Evolutionary conservation across 2,329 filamentous ascomycete species (phyloP).

Genomic region (Pyrenophora graminea): DNA sequence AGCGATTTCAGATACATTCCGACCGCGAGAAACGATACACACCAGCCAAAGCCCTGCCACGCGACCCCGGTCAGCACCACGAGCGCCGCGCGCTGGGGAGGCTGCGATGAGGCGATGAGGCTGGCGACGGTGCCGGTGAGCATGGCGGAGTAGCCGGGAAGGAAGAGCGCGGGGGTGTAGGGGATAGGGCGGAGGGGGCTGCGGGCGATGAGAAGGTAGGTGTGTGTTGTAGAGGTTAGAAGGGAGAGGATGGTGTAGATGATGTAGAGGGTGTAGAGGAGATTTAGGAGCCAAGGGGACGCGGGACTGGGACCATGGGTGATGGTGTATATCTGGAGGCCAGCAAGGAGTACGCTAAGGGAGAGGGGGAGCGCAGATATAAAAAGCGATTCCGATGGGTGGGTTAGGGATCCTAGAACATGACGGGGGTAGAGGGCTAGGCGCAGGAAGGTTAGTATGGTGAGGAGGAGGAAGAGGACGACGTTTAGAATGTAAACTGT

Average conservation of each 20-base stretch:
- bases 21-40: slow-evolving; percentile 69
- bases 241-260: slow-evolving; percentile 46
- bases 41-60: slow-evolving; percentile 70
- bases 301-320: slow-evolving; percentile 33
- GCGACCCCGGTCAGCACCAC: slow-evolving; percentile 68
- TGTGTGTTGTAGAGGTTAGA: slow-evolving; percentile 49
- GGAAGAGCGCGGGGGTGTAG: slow-evolving; percentile 72
- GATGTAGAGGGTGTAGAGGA: slow-evolving; percentile 47
- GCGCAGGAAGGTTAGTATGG: slow-evolving; percentile 39
- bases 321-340: slow-evolving; percentile 41
- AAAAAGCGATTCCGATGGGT: slow-evolving; percentile 56
- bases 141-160: slow-evolving; percentile 71
- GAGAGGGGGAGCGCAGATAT: slow-evolving; percentile 48
- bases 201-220: slow-evolving; percentile 65
- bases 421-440: slow-evolving; percentile 48
- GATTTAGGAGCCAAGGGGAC: slow-evolving; percentile 43
- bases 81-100: slow-evolving; percentile 55
- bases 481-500: slow-evolving; percentile 56
- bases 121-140: slow-evolving; percentile 70
- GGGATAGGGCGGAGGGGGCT: slow-evolving; percentile 61
- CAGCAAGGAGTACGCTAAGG: slow-evolving; percentile 44
- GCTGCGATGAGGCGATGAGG: slow-evolving; percentile 64
- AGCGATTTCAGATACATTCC: slow-evolving; percentile 68
- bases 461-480: slow-evolving; percentile 46
- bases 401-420: slow-evolving; percentile 49